Percentiles rank a stretch among this genome's conserved stretches.
These are phyloP conservation scores for Priceomyces medius DNA, from an alignment of 805 yeast genomes.

Conservation along the genomic window DNA sequence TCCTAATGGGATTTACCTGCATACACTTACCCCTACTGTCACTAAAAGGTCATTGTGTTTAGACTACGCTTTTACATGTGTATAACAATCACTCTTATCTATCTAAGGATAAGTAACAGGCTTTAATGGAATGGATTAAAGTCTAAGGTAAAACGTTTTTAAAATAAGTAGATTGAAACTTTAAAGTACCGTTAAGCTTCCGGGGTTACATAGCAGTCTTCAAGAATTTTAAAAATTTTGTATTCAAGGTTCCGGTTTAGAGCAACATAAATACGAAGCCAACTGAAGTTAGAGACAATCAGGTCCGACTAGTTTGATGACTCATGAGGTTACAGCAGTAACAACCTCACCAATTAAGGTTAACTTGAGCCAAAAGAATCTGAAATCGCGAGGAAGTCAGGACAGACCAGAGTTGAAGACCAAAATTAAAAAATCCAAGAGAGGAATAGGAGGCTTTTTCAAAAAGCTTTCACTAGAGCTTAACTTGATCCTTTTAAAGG, in stretches of 20 bases:
- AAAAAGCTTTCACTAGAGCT: constrained; percentile 40
- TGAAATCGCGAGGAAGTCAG: constrained; percentile 1
- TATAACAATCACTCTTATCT: background rate
- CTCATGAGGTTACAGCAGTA: background rate
- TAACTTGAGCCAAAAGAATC: constrained; percentile 12
- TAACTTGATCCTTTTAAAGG: constrained; percentile 29
- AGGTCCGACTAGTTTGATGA: background rate
- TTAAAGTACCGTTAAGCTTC: too few species aligned
- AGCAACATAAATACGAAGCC: too few species aligned
- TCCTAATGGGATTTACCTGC: background rate
- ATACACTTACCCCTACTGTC: background rate
- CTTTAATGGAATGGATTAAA: background rate
- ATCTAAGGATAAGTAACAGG: background rate
- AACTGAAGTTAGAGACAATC: background rate
- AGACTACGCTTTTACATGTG: background rate
- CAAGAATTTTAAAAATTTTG: too few species aligned
- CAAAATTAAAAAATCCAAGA: constrained; percentile 7
- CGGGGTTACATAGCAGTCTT: too few species aligned
- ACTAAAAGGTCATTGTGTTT: background rate
- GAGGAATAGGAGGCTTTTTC: constrained; percentile 26
- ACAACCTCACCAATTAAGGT: constrained; percentile 4
- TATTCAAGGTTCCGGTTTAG: too few species aligned
- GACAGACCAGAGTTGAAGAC: background rate
- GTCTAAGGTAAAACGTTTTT: background rate
- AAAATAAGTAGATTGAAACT: too few species aligned